A percentile compares a stretch with the other conserved stretches of the same genome.
These are phyloP conservation scores for Alopecurus myosuroides DNA, from an alignment of 176 grass and related monocot genomes.

Conservation along the genomic window DNA sequence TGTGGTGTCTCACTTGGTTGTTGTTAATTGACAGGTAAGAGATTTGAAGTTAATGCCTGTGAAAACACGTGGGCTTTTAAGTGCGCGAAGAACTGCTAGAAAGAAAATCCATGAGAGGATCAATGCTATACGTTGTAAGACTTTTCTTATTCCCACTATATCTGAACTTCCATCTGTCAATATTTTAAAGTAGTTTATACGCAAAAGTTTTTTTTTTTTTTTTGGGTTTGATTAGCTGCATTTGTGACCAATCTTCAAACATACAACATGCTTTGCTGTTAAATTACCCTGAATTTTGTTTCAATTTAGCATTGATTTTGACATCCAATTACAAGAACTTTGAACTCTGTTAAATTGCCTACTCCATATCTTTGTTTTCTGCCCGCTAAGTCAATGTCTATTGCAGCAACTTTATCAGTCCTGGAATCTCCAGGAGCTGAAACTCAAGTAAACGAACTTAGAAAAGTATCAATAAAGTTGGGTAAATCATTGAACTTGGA, in stretches of 20 bases:
- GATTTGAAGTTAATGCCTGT: constrained; percentile 70
- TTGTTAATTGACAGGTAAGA: constrained; percentile 48
- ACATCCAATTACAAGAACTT: background rate
- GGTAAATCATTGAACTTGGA: constrained; percentile 58
- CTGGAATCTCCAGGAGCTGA: constrained; percentile 32
- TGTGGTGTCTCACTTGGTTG: background rate
- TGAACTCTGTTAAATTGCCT: background rate
- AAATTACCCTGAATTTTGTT: background rate
- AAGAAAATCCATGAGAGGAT: constrained; percentile 91
- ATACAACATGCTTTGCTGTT: background rate
- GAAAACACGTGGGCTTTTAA: constrained; percentile 44
- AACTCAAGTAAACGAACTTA: constrained; percentile 40
- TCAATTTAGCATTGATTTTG: background rate
- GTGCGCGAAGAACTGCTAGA: constrained; percentile 53
- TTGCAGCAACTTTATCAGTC: constrained; percentile 45
- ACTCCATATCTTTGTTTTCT: background rate
- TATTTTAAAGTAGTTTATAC: background rate
- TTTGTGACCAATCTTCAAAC: background rate
- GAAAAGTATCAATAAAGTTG: constrained; percentile 52
- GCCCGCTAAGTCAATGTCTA: background rate
- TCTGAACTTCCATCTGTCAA: background rate
- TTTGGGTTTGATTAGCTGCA: background rate
- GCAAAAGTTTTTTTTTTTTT: background rate
- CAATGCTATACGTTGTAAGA: constrained; percentile 57
- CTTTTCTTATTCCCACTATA: background rate